phyloP scores from a whole-genome alignment of 2,329 filamentous ascomycete species.

The Cercospora berteroae region DNA sequence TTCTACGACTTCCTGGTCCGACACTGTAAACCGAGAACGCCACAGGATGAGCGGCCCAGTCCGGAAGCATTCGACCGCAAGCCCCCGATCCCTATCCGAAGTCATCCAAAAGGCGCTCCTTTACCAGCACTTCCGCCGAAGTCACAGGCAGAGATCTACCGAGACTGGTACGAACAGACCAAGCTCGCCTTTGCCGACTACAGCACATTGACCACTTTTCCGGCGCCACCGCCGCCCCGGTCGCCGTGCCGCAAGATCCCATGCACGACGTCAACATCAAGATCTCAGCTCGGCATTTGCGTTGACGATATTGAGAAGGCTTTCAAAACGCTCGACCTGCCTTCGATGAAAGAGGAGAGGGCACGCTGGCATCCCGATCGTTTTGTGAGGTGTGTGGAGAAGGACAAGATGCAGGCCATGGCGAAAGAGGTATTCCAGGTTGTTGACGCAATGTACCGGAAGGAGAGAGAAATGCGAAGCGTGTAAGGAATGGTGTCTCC shows the following conservation, averaged over 20 bases:
- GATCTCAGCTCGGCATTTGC: constrained; percentile 8
- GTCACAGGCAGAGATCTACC: not conserved
- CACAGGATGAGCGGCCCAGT: not conserved
- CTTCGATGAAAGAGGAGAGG: constrained; percentile 11
- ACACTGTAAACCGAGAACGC: not conserved
- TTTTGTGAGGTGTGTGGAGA: constrained; percentile 6
- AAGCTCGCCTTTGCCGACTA: constrained; percentile 13
- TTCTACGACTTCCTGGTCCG: not conserved
- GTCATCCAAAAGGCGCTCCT: not conserved
- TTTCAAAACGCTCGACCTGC: not conserved
- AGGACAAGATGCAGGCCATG: constrained; percentile 15
- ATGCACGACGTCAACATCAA: not conserved
- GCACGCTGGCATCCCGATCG: constrained; percentile 14
- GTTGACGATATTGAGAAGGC: constrained; percentile 13
- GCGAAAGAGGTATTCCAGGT: constrained; percentile 23
- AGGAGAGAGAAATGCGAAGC: not conserved
- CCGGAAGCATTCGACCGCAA: not conserved
- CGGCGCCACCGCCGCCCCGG: constrained; percentile 6
- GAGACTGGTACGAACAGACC: constrained; percentile 11
- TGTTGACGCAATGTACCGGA: constrained; percentile 12
- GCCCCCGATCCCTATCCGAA: not conserved
- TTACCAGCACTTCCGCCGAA: not conserved
- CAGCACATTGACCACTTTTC: constrained; percentile 7
- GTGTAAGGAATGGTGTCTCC: not conserved
- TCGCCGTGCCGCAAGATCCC: not conserved